Evolutionary conservation across 2,329 filamentous ascomycete species (phyloP), one percentile per base, ranked within the genome.

Genomic region (Furcasterigmium sp.): DNA sequence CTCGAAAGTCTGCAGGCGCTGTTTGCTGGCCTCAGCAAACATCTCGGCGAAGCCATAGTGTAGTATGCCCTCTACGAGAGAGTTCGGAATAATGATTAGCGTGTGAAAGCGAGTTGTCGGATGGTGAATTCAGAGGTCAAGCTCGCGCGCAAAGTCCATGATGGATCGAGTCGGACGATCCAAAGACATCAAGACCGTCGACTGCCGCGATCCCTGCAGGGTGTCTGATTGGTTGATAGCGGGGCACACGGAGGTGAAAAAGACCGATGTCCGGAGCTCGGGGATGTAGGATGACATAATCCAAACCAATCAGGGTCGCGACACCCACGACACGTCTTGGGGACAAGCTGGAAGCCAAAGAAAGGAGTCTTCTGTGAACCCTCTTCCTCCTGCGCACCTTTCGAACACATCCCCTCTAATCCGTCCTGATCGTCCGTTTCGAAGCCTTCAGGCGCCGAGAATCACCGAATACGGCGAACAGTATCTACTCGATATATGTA

Each of bases 221-320:
- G 7, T 26, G 29, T 3, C 5, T 47, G 47, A 49, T 49, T 49
- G 47, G 47, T 38, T 45, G 37, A 35, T 13, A 30, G 28, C 39
- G 37, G 13, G 17, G 21, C 14, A 17, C 34, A 43, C 47, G 47
- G 47, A 29, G 15, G n/a, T n/a, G n/a, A 17, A 29, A 20, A 40
- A 42, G 21, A 5, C 35, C 35, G 35, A 37, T 19, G 23, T 25
- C 21, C 35, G 35, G 18, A 41, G 23, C 25, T 15, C 40, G 38
- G 28, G 43, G 44, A 40, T 41, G 37, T 13, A 32, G 21, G 44
- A 50, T 51, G 49, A 51, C 45, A 51, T 46, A 46, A 48, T 49
- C 25, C 28, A 37, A 26, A 37, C 48, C 48, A 50, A 50, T 48
- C 43, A 50, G 15, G 20, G n/a, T 28, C 40, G 37, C 35, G 40